Evolutionary conservation across 139 green algal species (phyloP).

Genomic region (Spirogloea muscicola): DNA sequence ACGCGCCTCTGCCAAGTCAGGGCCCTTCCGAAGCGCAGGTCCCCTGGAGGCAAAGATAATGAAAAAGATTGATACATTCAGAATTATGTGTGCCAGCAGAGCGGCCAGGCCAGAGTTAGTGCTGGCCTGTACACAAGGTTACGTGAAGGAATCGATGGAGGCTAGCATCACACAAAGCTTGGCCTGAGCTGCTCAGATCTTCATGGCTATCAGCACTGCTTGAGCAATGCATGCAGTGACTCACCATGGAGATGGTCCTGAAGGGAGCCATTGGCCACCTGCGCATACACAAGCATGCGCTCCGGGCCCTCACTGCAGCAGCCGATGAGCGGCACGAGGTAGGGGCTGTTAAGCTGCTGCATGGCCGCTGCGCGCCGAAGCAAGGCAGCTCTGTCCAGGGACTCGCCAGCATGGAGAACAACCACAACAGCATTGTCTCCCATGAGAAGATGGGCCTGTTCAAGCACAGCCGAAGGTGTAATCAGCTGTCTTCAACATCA

Average conservation of each 20-base stretch:
- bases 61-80: too few species aligned
- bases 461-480: neutral
- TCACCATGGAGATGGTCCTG: slow-evolving; percentile 32
- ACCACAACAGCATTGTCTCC: too few species aligned
- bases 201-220: too few species aligned
- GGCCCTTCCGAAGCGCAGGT: slow-evolving; percentile 29
- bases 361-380: slow-evolving; percentile 4
- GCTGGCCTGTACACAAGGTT: too few species aligned
- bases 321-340: slow-evolving; percentile 25
- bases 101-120: too few species aligned
- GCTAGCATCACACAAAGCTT: too few species aligned
- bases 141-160: too few species aligned
- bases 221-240: neutral
- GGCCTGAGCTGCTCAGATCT: too few species aligned
- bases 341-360: neutral
- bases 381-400: too few species aligned
- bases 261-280: slow-evolving; percentile 15
- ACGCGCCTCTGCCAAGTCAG: slow-evolving; percentile 28
- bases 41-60: too few species aligned
- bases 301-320: slow-evolving; percentile 32
- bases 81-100: too few species aligned
- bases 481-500: neutral
- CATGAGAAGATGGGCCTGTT: neutral
- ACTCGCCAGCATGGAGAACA: too few species aligned
- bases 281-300: slow-evolving; percentile 39